A percentile compares a stretch with the other conserved stretches of the same genome.
Evolutionary conservation across 345 rosid species (phyloP).

Genomic region (Angophora floribunda): DNA sequence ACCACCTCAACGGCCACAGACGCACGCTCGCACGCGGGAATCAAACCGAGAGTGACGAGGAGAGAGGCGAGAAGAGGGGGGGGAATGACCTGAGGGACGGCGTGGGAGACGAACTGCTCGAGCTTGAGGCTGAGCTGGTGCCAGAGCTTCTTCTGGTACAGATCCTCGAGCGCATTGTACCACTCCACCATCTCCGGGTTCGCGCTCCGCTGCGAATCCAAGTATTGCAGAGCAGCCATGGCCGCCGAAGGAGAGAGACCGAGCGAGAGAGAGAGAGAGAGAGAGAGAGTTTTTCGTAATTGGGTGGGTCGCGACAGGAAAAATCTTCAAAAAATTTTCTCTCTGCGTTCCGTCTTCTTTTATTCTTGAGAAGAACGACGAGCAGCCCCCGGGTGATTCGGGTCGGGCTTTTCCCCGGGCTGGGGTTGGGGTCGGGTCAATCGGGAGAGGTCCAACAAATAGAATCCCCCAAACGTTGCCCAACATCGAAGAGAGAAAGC

Average conservation of each 20-base stretch:
- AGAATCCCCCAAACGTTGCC: no score
- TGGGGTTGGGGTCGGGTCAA: background rate
- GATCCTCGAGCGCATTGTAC: constrained; percentile 87
- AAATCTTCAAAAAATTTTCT: background rate
- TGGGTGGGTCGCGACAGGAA: background rate
- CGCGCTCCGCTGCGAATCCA: constrained; percentile 56
- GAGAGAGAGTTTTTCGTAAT: background rate
- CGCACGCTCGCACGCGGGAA: background rate
- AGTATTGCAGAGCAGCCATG: constrained; percentile 92
- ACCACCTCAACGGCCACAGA: background rate
- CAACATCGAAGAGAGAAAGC: background rate
- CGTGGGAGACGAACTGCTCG: constrained; percentile 85
- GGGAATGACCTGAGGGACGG: constrained; percentile 62
- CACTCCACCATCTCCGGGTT: constrained; percentile 90
- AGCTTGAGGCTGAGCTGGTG: constrained; percentile 98
- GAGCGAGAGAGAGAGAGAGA: background rate
- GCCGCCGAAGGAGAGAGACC: background rate
- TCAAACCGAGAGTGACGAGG: background rate
- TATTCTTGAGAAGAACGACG: constrained; percentile 4
- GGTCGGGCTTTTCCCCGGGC: background rate
- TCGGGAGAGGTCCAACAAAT: background rate
- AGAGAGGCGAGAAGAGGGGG: no score
- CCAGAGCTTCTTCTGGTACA: constrained; percentile 99
- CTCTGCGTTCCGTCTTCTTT: background rate
- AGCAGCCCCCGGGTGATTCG: background rate